phyloP scores from a whole-genome alignment of 2,329 filamentous ascomycete species.

The Fusarium avenaceum region DNA sequence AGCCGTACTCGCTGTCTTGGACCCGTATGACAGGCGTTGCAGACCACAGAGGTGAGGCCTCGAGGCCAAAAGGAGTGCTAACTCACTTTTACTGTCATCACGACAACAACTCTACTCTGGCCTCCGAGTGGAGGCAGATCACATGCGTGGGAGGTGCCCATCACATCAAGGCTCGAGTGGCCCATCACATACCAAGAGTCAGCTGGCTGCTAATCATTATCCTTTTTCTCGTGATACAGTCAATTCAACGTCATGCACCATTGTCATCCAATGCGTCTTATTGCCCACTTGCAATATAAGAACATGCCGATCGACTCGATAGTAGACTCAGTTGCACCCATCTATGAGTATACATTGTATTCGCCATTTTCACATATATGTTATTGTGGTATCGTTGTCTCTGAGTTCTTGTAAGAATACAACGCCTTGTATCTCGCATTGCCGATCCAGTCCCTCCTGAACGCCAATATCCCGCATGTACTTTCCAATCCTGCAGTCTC shows the following conservation, averaged over 20 bases:
- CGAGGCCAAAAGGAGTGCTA: not conserved
- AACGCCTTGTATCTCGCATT: conserved; percentile 3
- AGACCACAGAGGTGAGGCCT: conserved; percentile 1
- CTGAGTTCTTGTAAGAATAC: conserved; percentile 15
- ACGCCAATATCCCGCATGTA: conserved; percentile 13
- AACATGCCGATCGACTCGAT: not conserved
- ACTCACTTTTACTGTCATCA: not conserved
- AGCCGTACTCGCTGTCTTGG: not conserved
- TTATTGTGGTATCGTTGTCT: conserved; percentile 18
- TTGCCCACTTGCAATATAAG: not conserved
- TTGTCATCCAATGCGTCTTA: not conserved
- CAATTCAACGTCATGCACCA: not conserved
- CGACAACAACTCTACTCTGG: not conserved
- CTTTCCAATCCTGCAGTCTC: conserved; percentile 10
- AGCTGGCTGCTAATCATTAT: not conserved
- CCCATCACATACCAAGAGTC: no score
- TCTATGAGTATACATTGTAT: not conserved
- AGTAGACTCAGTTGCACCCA: not conserved
- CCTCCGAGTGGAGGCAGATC: not conserved
- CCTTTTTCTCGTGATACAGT: not conserved
- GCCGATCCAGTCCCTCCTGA: conserved; percentile 5
- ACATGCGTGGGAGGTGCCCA: not conserved
- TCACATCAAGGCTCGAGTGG: not conserved
- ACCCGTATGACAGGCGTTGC: not conserved
- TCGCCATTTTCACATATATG: not conserved